Evolutionary conservation across 768 basidiomycete species (phyloP), one percentile per base, ranked within the genome.

Genomic region (Mycena indigotica): DNA sequence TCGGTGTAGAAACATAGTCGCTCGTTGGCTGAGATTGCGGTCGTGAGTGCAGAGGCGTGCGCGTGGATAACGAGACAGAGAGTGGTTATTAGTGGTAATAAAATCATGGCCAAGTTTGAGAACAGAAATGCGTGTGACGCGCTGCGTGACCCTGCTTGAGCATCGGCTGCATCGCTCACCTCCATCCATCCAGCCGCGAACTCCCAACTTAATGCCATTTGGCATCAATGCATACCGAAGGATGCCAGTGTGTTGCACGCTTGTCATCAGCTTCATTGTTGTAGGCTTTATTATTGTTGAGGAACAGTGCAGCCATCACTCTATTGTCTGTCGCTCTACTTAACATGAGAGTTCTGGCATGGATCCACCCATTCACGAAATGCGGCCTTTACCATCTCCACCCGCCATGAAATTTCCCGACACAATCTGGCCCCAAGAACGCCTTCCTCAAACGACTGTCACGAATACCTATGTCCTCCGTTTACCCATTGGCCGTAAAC

Each of bases 1-100:
- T 95, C 93, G 5, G 94, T 92, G 66, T 91, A 98, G 74, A 97
- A 98, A 73, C 97, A 99, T 65, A 90, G 72, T 30, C 90, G 80
- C 66, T 93, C 89, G 64, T 92, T 93, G 1, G 91, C 84, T 16
- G 82, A 73, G 60, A 94, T 86, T 21, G 85, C 72, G 2, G 92
- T 95, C 6, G 93, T 94, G 38, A 96, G 74, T 1, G 93, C 91
- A 0, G 89, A 82, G 13, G 83, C 85, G 24, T 70, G 71, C 6
- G 70, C 77, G 13, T 61, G 63, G 26, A 70, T 38, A 30, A 73
- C 72, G 5, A 72, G 71, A 52, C 58, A 76, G 15, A 79, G 66
- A 56, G 80, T 67, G 63, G 72, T 68, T 56, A 73, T 65, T 56
- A 77, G 54, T 61, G 67, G 69, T 32, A 69, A 64, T 28, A 68